phyloP scores from a whole-genome alignment of 208 protist genomes.

The Leishmania turanica region DNA sequence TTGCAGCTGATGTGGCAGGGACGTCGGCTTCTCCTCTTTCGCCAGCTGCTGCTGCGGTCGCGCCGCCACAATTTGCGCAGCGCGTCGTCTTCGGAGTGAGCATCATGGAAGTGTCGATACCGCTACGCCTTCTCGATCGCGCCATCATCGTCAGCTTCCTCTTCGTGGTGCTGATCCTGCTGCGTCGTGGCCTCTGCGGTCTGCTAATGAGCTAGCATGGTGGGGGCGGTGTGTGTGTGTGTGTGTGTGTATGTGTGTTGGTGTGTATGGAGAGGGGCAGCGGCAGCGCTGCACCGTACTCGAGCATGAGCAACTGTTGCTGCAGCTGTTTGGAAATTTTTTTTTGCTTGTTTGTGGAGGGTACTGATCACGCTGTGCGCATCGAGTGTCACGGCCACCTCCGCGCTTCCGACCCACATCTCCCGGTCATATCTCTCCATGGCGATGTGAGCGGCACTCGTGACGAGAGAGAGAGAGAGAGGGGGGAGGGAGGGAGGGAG shows the following conservation, averaged over 20 bases:
- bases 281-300: background rate
- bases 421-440: background rate
- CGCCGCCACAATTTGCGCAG: slow-evolving; percentile 7
- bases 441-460: background rate
- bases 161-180: slow-evolving; percentile 24
- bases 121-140: slow-evolving; percentile 22
- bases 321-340: background rate
- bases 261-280: background rate
- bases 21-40: background rate
- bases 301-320: background rate
- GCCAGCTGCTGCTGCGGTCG: background rate
- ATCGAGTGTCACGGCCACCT: background rate
- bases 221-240: background rate
- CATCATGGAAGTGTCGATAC: slow-evolving; percentile 6
- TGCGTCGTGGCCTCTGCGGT: slow-evolving; percentile 23
- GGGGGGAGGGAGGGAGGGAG: background rate
- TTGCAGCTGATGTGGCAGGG: background rate
- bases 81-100: slow-evolving; percentile 15
- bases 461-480: background rate
- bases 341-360: background rate
- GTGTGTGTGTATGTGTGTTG: background rate
- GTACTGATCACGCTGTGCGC: background rate
- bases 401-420: background rate
- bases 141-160: slow-evolving; percentile 19
- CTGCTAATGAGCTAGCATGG: slow-evolving; percentile 8